Conservation (phyloP, 2,329 filamentous ascomycete species). For the Teratosphaeria epicoccoides region DNA sequence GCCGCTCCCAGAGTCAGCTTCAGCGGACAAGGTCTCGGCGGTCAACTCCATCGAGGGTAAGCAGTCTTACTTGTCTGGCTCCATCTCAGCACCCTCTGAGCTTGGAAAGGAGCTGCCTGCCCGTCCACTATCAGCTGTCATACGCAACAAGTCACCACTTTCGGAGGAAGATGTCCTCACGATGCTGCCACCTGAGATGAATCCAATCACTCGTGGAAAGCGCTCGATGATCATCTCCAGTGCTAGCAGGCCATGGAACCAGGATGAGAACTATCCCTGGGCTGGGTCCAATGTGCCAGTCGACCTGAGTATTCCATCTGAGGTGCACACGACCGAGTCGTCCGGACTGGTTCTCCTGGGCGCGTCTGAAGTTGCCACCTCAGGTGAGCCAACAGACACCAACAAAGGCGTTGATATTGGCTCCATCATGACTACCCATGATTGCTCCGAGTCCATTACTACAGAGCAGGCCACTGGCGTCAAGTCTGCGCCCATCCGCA, state of each 20-base stretch:
- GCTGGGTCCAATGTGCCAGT: conserved; percentile 29
- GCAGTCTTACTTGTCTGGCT: conserved; percentile 21
- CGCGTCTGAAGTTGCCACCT: conserved; percentile 1
- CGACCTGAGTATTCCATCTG: conserved; percentile 28
- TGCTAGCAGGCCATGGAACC: conserved; percentile 37
- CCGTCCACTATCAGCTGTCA: conserved; percentile 20
- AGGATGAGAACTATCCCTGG: conserved; percentile 39
- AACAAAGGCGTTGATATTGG: conserved; percentile 24
- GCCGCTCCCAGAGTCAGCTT: conserved; percentile 23
- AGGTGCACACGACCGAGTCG: conserved; percentile 22
- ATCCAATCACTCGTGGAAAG: conserved; percentile 23
- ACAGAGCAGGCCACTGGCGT: conserved; percentile 24
- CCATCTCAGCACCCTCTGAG: conserved; percentile 23
- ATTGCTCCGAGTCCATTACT: conserved; percentile 20
- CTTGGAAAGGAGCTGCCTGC: conserved; percentile 13
- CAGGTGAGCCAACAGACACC: conserved; percentile 10
- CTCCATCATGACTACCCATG: conserved; percentile 17
- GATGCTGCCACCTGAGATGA: conserved; percentile 23
- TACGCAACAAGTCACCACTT: conserved; percentile 20
- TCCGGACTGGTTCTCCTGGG: conserved; percentile 17
- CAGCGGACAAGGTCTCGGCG: conserved; percentile 18
- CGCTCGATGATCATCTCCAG: conserved; percentile 26
- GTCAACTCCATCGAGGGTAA: conserved; percentile 15
- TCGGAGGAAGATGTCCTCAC: conserved; percentile 23
- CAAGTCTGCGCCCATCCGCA: conserved; percentile 15